Evolutionary conservation across 176 grass and related monocot species (phyloP).

Genomic region (Oryza glaberrima): DNA sequence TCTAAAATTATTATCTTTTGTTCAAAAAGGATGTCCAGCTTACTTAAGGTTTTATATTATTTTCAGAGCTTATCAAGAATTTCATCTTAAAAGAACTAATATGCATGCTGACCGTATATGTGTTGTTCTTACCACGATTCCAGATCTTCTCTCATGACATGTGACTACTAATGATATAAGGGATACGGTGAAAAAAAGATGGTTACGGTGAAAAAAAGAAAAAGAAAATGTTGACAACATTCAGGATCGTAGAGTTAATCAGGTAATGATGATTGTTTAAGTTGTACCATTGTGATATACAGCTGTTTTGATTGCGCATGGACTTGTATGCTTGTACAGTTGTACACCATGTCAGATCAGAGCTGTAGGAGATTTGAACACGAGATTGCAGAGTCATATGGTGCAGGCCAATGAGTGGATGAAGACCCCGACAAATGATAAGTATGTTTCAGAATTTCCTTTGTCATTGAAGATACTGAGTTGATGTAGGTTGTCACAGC

Average conservation of each 20-base stretch:
- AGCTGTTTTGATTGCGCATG: neutral
- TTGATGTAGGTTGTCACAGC: neutral
- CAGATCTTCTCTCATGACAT: neutral
- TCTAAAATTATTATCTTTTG: neutral
- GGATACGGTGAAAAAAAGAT: constrained; percentile 82
- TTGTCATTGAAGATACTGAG: neutral
- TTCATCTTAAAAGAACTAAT: neutral
- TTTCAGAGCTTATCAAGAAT: neutral
- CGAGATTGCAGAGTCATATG: neutral
- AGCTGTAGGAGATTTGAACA: neutral
- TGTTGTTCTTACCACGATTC: neutral
- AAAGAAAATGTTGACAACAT: constrained; percentile 77
- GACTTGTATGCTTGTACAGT: constrained; percentile 11
- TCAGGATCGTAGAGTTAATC: constrained; percentile 77
- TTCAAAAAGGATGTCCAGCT: neutral
- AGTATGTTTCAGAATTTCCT: neutral
- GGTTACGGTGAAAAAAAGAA: constrained; percentile 55
- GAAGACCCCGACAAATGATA: neutral
- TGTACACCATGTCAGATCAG: neutral
- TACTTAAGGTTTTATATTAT: neutral
- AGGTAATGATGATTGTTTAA: constrained; percentile 50
- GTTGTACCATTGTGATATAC: neutral
- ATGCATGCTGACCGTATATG: neutral
- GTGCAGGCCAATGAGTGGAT: neutral
- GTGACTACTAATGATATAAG: constrained; percentile 39